Evolutionary conservation across 2,329 filamentous ascomycete species (phyloP).

Genomic region (Scytalidium lignicola): DNA sequence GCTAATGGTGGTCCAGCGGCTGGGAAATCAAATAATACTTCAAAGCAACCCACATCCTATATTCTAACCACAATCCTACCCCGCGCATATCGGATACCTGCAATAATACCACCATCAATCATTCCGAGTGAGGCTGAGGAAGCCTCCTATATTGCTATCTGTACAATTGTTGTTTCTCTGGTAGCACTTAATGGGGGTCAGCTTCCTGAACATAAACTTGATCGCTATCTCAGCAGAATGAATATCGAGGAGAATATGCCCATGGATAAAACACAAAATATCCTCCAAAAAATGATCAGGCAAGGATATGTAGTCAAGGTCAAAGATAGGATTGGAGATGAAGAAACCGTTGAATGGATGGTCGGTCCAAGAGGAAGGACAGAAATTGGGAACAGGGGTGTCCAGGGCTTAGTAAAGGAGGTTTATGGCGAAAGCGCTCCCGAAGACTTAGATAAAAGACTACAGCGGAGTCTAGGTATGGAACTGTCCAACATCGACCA

Average conservation of each 20-base stretch:
- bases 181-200: slow-evolving; percentile 70
- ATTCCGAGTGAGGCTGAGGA: slow-evolving; percentile 64
- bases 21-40: slow-evolving; percentile 40
- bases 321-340: slow-evolving; percentile 64
- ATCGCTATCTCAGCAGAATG: slow-evolving; percentile 66
- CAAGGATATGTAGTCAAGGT: slow-evolving; percentile 81
- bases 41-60: slow-evolving; percentile 62
- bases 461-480: slow-evolving; percentile 58
- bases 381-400: slow-evolving; percentile 74
- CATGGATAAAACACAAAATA: slow-evolving; percentile 67
- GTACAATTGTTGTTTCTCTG: slow-evolving; percentile 72
- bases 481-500: slow-evolving; percentile 14
- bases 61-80: slow-evolving; percentile 73
- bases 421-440: slow-evolving; percentile 48
- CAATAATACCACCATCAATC: slow-evolving; percentile 63
- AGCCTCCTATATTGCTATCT: slow-evolving; percentile 75
- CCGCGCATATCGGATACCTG: slow-evolving; percentile 55
- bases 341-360: slow-evolving; percentile 74
- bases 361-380: slow-evolving; percentile 81
- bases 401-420: slow-evolving; percentile 62
- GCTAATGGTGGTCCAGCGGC: slow-evolving; percentile 19
- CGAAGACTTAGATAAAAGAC: slow-evolving; percentile 52
- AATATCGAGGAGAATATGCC: slow-evolving; percentile 71
- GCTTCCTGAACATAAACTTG: slow-evolving; percentile 73
- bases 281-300: slow-evolving; percentile 68